Conservation (phyloP, 805 yeast species). For the Candida sakaeoensis region DNA sequence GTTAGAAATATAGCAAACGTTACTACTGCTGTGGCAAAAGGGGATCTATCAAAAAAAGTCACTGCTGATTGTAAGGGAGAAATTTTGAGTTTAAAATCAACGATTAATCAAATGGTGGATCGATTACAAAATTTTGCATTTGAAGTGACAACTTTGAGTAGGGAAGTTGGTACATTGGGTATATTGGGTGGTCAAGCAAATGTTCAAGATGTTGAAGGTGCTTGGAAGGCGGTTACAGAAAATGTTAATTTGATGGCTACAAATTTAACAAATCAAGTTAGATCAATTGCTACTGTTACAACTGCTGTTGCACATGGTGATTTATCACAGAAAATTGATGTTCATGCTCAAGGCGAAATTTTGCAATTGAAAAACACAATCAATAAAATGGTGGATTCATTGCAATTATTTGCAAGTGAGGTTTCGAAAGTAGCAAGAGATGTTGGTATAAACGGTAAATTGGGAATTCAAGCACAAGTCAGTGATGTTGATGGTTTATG, state of each 20-base stretch:
- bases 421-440: conserved; percentile 88
- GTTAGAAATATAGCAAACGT: conserved; percentile 85
- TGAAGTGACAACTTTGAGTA: conserved; percentile 44
- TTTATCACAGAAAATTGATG: conserved; percentile 78
- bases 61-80: conserved; percentile 82
- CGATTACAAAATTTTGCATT: conserved; percentile 46
- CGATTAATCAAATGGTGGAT: conserved; percentile 51
- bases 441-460: conserved; percentile 90
- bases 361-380: conserved; percentile 81
- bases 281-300: conserved; percentile 86
- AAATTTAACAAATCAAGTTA: conserved; percentile 66
- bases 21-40: conserved; percentile 83
- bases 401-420: conserved; percentile 83
- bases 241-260: conserved; percentile 48
- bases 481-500: conserved; percentile 87
- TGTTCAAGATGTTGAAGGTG: conserved; percentile 49
- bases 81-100: conserved; percentile 42
- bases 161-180: conserved; percentile 47
- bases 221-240: conserved; percentile 48
- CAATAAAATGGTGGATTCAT: conserved; percentile 89
- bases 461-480: conserved; percentile 90
- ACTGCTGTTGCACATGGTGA: conserved; percentile 93
- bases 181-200: conserved; percentile 49
- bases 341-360: conserved; percentile 88
- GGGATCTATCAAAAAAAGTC: conserved; percentile 76